A percentile compares a stretch with the other conserved stretches of the same genome.
Evolutionary conservation across 75 land plant species (phyloP).

Genomic region (Picea glauca): DNA sequence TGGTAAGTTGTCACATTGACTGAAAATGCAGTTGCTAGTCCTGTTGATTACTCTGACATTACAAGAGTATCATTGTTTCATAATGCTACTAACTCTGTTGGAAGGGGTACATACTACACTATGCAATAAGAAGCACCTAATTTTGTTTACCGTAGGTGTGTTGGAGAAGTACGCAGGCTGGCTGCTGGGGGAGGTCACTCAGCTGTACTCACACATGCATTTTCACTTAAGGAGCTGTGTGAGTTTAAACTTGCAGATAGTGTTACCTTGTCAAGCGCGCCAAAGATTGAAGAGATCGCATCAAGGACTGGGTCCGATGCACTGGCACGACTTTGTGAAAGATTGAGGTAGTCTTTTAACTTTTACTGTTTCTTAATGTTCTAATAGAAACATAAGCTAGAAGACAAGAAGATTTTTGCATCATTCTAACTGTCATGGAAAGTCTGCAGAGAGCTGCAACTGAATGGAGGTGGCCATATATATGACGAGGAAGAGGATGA

Average conservation of each 20-base stretch:
- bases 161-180: constrained; percentile 75
- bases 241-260: constrained; percentile 78
- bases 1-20: constrained; percentile 52
- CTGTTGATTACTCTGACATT: background rate
- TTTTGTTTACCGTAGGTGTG: constrained; percentile 51
- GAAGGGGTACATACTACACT: background rate
- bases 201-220: constrained; percentile 86
- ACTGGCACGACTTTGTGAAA: constrained; percentile 76
- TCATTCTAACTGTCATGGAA: too few relatives aligned
- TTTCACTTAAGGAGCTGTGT: constrained; percentile 76
- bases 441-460: too few relatives aligned
- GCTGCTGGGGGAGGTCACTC: constrained; percentile 97
- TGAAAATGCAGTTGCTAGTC: background rate
- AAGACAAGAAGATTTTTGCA: too few relatives aligned
- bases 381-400: too few relatives aligned
- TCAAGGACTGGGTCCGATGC: constrained; percentile 68
- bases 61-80: background rate
- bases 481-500: too few relatives aligned
- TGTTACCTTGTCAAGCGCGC: constrained; percentile 54
- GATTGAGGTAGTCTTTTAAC: constrained; percentile 43
- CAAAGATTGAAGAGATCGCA: constrained; percentile 68
- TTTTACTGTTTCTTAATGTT: too few relatives aligned
- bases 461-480: too few relatives aligned
- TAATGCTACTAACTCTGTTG: background rate
- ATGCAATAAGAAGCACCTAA: background rate